These are phyloP conservation scores for Atkinsonella texensis DNA, from an alignment of 2,329 filamentous ascomycete genomes.

Conservation along the genomic window DNA sequence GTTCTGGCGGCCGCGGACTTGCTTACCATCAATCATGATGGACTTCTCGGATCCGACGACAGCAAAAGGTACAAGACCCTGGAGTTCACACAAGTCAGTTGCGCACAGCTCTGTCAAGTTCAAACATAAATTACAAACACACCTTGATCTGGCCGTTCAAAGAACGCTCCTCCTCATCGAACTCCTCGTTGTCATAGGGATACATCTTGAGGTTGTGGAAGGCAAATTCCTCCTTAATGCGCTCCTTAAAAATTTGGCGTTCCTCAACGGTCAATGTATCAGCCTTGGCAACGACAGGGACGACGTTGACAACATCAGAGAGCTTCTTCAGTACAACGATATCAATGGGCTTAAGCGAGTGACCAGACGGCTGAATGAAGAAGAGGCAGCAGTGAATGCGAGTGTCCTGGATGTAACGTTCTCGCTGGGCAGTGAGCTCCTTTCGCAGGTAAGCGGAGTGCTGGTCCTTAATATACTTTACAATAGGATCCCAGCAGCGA, in stretches of 20 bases:
- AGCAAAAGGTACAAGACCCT: slow-evolving; percentile 93
- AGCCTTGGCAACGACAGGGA: slow-evolving; percentile 96
- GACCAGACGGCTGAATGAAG: slow-evolving; percentile 97
- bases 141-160: slow-evolving; percentile 97
- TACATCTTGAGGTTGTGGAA: slow-evolving; percentile 99
- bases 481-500: slow-evolving; percentile 99
- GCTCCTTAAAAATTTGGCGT: slow-evolving; percentile 92
- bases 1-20: slow-evolving; percentile 96
- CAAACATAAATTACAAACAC: slow-evolving; percentile 14
- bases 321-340: slow-evolving; percentile 99
- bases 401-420: slow-evolving; percentile 98
- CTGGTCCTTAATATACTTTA: slow-evolving; percentile 99
- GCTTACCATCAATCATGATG: slow-evolving; percentile 94
- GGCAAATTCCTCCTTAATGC: slow-evolving; percentile 98
- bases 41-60: slow-evolving; percentile 97
- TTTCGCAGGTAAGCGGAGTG: slow-evolving; percentile 98
- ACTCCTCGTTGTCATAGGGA: slow-evolving; percentile 98
- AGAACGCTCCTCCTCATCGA: slow-evolving; percentile 90
- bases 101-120: background rate
- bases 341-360: slow-evolving; percentile 97
- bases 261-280: slow-evolving; percentile 94
- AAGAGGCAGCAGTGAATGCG: slow-evolving; percentile 99
- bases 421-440: slow-evolving; percentile 96
- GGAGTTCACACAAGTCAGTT: slow-evolving; percentile 6
- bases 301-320: slow-evolving; percentile 97